Evolutionary conservation across 305 asterid species (phyloP), one percentile per base, ranked within the genome.

Genomic region (Fraxinus latifolia): DNA sequence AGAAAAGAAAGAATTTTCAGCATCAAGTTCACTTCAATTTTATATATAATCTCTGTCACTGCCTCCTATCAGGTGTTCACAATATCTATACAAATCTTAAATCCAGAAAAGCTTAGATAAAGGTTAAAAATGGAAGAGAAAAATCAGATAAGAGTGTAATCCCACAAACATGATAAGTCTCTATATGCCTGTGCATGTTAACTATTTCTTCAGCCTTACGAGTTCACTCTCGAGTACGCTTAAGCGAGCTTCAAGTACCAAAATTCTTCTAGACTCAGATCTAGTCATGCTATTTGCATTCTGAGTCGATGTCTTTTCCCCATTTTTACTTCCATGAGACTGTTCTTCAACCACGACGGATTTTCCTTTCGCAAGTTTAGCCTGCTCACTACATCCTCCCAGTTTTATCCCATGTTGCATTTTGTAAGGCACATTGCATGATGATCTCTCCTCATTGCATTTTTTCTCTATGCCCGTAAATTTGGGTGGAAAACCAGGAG

Each of bases 401-500:
- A 42, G 53, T 11, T 9, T 42, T 42, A 42, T 42, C 53, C 53
- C n/a, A 11, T 8, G 15, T 9, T 9, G 15, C 53, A 9, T 42
- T 42, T 42, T 11, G 55, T 44, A 9, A 12, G 17, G 55, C 65
- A 53, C 23, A 17, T 55, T 55, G 25, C 27, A 15, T 1, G 67
- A 55, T 17, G 67, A 55, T n/a, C 25, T n/a, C 8, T 17, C 25
- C 67, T 55, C 67, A n/a, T 55, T 55, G 67, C 25, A 55, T n/a
- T 17, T 55, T n/a, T 0, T 58, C 9, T n/a, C 68, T 5, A 58
- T 19, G 60, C 29, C 11, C 68, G 29, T 14, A 65, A 0, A 25
- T 55, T 80, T 11, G 75, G 80, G 78, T 2, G 85, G 60, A 15
- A 47, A 47, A 50, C 60, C 60, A 50, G 60, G 60, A 50, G 21